Evolutionary conservation across 352 stramenopile genomes (phyloP), one percentile per base, ranked within the genome.

Genomic region (Plasmopara halstedii): DNA sequence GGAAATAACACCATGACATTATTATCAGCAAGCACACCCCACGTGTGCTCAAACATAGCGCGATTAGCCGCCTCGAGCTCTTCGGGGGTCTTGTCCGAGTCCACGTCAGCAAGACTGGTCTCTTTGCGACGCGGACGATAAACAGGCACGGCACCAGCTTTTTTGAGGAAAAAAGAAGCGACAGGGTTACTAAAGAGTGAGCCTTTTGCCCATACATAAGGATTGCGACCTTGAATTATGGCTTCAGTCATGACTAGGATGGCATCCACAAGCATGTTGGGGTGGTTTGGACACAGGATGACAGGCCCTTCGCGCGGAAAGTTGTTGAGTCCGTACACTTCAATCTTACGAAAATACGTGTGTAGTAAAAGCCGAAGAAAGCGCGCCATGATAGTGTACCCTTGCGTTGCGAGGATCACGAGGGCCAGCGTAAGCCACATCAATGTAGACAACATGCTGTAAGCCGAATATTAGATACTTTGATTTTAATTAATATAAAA

Each of bases 341-440:
- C 73, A 54, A 86, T 87, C 58, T 81, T 83, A 58, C 74, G 73
- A 53, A 84, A 89, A 62, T 89, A 89, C 35, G 68, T 83, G 64
- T 85, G 73, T 44, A 74, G 45, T 27, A 85, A 49, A 13, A 89
- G 62, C 8, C 70, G 67, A 38, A 87, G 36, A 56, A 87, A 85
- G 66, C 70, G 71, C 56, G 63, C 67, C 38, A 85, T 26, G 31
- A 89, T 71, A 26, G 39, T 55, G 57, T 89, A 87, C 34, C 61
- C 49, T 46, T 89, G 70, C 17, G 58, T 75, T 35, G 47, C 47
- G 8, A 85, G 50, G 46, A 87, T 67, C 2, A 38, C 59, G 21
- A 82, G n/a, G 25, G 62, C 70, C 25, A 82, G 44, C 34, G 58
- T 59, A 34, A 73, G 33, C 70, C 70, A 82, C 17, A 74, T 35